Conservation (phyloP, 305 asterid genomes). For the Galium porrigens region DNA sequence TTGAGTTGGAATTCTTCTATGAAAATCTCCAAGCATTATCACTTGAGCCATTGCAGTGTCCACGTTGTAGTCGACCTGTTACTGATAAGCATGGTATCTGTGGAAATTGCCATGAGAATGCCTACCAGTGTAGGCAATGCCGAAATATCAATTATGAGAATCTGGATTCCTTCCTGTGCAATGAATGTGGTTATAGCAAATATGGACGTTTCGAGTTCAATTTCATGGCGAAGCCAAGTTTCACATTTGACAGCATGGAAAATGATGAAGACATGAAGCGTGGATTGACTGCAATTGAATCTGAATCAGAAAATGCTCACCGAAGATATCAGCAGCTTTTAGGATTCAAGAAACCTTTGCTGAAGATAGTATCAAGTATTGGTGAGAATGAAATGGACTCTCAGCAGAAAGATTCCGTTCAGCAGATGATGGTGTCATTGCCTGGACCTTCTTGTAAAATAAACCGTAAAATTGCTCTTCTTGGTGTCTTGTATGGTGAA, state of each 20-base stretch:
- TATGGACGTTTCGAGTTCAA: slow-evolving; percentile 97
- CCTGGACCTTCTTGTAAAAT: slow-evolving; percentile 99
- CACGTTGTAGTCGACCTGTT: slow-evolving; percentile 97
- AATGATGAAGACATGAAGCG: slow-evolving; percentile 97
- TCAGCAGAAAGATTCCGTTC: slow-evolving; percentile 98
- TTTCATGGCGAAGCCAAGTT: slow-evolving; percentile 98
- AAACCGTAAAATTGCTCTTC: slow-evolving; percentile 98
- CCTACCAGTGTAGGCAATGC: slow-evolving; percentile 98
- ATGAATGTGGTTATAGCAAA: slow-evolving; percentile 98
- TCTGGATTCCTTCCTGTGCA: slow-evolving; percentile 93
- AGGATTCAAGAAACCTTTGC: slow-evolving; percentile 93
- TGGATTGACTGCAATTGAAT: slow-evolving; percentile 88
- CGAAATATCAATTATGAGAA: slow-evolving; percentile 96
- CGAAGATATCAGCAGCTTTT: slow-evolving; percentile 95
- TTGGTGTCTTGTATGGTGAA: slow-evolving; percentile 98
- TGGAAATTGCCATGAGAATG: slow-evolving; percentile 95
- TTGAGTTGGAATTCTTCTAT: slow-evolving; percentile 90
- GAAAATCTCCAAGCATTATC: slow-evolving; percentile 98
- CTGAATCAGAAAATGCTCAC: slow-evolving; percentile 98
- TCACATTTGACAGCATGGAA: slow-evolving; percentile 94
- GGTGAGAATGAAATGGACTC: slow-evolving; percentile 99
- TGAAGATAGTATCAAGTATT: slow-evolving; percentile 89
- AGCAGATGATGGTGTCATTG: slow-evolving; percentile 97
- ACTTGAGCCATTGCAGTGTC: slow-evolving; percentile 97
- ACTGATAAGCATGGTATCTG: slow-evolving; percentile 96